Evolutionary conservation across 1,284 basidiomycete genomes (phyloP), one percentile per base, ranked within the genome.

Genomic region (Cutaneotrichosporon dermatis): DNA sequence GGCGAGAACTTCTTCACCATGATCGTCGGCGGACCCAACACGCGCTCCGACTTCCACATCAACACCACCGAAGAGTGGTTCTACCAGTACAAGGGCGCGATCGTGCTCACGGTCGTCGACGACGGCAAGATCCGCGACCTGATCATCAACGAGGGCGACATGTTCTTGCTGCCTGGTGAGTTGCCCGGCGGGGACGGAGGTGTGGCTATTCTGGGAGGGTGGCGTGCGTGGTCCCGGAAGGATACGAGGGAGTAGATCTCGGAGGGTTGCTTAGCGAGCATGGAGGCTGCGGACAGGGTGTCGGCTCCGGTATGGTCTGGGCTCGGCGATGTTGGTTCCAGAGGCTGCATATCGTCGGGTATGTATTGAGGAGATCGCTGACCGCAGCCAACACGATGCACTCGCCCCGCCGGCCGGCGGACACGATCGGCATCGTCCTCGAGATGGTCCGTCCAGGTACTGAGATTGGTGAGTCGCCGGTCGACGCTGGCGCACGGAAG

Each of bases 61-160:
- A 96, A 96, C 75, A 86, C 93, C 77, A 95, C 92, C 3, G 92
- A 96, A 82, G 93, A 96, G 79, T 96, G 92, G 92, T 96, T 96
- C 76, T 95, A 92, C 77, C 93, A 97, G 75, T 83, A 93, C 80
- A 90, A 92, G 75, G 92, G 92, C 1, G 85, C 83, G 2, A 96
- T 97, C 90, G 80, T 91, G 10, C 81, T 97, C 43, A 86, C 90
- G 64, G 86, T 91, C 4, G 88, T 98, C 9, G 91, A 95, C 58
- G 89, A 88, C 15, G 88, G 86, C n/a, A 81, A 83, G 66, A 94
- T 97, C 76, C 82, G 83, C 69, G 94, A 98, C 73, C 89, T 98
- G 42, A 79, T 81, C 34, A 96, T 98, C 69, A 88, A 86, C 61
- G 92, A 99, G 77, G 94, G 94, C 45, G 92, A 94, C 67, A 96